Evolutionary conservation across 805 yeast species (phyloP).

Genomic region (Saccharomycopsis fibuligera): DNA sequence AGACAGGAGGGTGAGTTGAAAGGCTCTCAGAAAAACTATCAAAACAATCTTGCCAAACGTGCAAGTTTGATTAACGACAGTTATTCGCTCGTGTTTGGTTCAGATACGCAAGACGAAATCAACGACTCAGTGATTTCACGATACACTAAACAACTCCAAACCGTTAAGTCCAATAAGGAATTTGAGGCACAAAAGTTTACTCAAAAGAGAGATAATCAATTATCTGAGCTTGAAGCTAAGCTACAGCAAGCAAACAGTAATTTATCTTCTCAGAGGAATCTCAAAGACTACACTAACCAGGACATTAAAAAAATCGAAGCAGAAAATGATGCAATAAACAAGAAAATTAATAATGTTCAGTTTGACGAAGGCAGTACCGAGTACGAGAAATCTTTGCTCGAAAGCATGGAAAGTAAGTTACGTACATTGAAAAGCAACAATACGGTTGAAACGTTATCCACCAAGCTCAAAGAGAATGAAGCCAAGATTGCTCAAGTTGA

Average conservation of each 20-base stretch:
- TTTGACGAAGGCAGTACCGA: conserved; percentile 39
- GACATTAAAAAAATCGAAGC: conserved; percentile 34
- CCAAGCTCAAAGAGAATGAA: conserved; percentile 34
- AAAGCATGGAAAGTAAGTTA: conserved; percentile 33
- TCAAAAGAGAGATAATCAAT: conserved; percentile 16
- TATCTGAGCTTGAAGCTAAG: conserved; percentile 4
- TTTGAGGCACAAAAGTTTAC: conserved; percentile 12
- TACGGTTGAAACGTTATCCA: conserved; percentile 28
- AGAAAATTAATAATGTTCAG: conserved; percentile 30
- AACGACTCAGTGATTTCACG: neutral
- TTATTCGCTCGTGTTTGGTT: no score
- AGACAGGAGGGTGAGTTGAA: conserved; percentile 39
- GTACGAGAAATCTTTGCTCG: conserved; percentile 38
- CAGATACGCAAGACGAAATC: neutral
- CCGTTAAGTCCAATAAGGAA: conserved; percentile 20
- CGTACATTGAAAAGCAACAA: conserved; percentile 27
- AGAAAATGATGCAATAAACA: conserved; percentile 34
- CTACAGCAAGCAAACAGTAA: conserved; percentile 1
- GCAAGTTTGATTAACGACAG: neutral
- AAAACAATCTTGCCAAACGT: conserved; percentile 19
- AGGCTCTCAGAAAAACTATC: conserved; percentile 26
- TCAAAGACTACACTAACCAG: conserved; percentile 31
- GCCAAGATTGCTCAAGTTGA: conserved; percentile 33
- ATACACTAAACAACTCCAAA: conserved; percentile 15
- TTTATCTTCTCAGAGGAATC: conserved; percentile 9